Conservation (phyloP, 208 protist species). For the Herpetomonas samuelpessoai region DNA sequence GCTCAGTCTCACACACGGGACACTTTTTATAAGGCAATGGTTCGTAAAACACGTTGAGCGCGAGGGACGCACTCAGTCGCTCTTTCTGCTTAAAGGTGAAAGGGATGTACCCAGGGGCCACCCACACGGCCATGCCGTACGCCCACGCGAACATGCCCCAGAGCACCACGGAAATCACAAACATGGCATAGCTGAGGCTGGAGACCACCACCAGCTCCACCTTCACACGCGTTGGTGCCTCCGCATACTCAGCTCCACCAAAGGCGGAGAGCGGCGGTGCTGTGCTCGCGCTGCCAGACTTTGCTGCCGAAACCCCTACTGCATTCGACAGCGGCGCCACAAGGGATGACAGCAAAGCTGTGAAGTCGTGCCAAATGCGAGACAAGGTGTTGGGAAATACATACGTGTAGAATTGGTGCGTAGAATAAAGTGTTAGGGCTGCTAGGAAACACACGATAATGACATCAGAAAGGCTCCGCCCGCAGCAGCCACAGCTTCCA, state of each 20-base stretch:
- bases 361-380: conserved; percentile 11
- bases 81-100: conserved; percentile 62
- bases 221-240: not conserved
- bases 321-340: not conserved
- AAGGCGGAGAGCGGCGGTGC: not conserved
- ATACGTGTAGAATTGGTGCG: conserved; percentile 71
- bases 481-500: conserved; percentile 11
- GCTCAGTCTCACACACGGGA: not conserved
- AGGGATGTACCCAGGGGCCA: conserved; percentile 67
- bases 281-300: not conserved
- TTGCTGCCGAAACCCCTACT: not conserved
- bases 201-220: conserved; percentile 17
- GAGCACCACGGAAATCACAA: conserved; percentile 52
- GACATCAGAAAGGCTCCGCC: conserved; percentile 46
- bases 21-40: conserved; percentile 21
- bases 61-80: conserved; percentile 61
- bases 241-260: not conserved
- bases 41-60: conserved; percentile 64
- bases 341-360: conserved; percentile 11
- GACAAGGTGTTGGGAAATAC: conserved; percentile 66
- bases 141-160: conserved; percentile 65
- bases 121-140: conserved; percentile 66
- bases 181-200: conserved; percentile 48
- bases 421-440: conserved; percentile 61
- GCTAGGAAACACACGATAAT: conserved; percentile 54